A percentile compares a stretch with the other conserved stretches of the same genome.
Conservation (phyloP, 2,329 filamentous ascomycete genomes). For the Aspergillus sojae region DNA sequence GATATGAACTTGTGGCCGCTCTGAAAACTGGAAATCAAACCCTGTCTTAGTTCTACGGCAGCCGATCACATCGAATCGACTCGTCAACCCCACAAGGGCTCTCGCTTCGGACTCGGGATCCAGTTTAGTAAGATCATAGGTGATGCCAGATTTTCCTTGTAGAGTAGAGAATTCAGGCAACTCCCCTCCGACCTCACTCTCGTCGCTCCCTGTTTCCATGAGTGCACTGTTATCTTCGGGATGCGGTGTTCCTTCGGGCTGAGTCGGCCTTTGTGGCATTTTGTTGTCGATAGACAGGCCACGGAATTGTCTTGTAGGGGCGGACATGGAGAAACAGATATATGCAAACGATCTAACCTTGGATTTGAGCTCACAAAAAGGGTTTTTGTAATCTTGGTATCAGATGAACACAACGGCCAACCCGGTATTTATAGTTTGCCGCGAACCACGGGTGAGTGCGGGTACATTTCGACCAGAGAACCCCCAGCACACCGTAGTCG, state of each 20-base stretch:
- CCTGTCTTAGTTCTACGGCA: constrained; percentile 34
- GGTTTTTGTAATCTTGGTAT: constrained; percentile 3
- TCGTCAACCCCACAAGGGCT: constrained; percentile 38
- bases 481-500: neutral
- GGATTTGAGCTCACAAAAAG: constrained; percentile 1
- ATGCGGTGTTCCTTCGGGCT: constrained; percentile 26
- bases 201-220: constrained; percentile 17
- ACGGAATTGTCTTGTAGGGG: constrained; percentile 42
- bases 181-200: constrained; percentile 20
- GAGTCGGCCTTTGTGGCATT: constrained; percentile 34
- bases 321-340: constrained; percentile 37
- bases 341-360: neutral
- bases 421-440: constrained; percentile 34
- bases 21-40: constrained; percentile 42
- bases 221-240: constrained; percentile 18
- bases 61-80: constrained; percentile 37
- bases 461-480: constrained; percentile 31
- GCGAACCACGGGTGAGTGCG: constrained; percentile 40
- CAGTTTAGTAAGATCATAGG: constrained; percentile 37
- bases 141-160: constrained; percentile 36
- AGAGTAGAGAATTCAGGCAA: constrained; percentile 27
- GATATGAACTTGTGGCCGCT: constrained; percentile 39
- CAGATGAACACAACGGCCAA: constrained; percentile 9
- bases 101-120: constrained; percentile 34
- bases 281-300: constrained; percentile 42